Base-by-base conservation (phyloP, 108 stramenopile species). In the Licmophora abbreviata region DNA sequence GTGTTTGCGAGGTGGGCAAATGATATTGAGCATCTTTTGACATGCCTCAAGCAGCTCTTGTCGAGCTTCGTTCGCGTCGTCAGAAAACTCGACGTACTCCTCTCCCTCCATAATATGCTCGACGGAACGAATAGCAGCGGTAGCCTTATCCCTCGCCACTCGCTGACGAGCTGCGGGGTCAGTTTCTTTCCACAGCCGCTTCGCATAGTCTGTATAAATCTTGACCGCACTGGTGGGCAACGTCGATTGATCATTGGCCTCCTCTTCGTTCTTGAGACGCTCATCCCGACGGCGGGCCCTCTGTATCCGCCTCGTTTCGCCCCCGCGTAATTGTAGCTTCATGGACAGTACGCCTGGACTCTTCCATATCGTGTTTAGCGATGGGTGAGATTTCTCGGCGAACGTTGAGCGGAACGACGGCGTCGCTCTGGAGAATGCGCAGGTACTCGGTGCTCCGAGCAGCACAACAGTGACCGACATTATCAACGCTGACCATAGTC, bases 151-250 rank as follows among this genome's bases (percentile, higher is more conserved):
- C n/a, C 58, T 45, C n/a, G 73, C 64, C 37, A 78, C 55, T 15
- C 42, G 44, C 33, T 54, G 33, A 28, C 81, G 59, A 12, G 54
- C 71, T 0, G 36, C 52, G 1, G 62, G 32, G 37, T 60, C 61
- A 0, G 81, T 83, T 33, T 83, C 76, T 22, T 30, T 61, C 81
- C 81, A 83, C 28, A 83, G 53, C n/a, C 54, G 58, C 17, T 29
- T 56, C 3, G 54, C 49, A 48, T 83, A 83, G 21, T 53, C 43
- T 17, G 29, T 38, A 44, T 72, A 72, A 25, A 62, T 44, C 18
- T 25, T 35, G 3, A 45, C 15, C 15, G 48, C 22, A 29, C 25
- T 27, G 7, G 7, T 29, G 11, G 48, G 29, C 14, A 50, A 40
- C 15, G 38, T 1, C 20, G 18, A 20, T 40, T 40, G 15, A 3